A percentile compares a stretch with the other conserved stretches of the same genome.
phyloP scores from a whole-genome alignment of 441 rosid genomes.

The Adansonia grandidieri region DNA sequence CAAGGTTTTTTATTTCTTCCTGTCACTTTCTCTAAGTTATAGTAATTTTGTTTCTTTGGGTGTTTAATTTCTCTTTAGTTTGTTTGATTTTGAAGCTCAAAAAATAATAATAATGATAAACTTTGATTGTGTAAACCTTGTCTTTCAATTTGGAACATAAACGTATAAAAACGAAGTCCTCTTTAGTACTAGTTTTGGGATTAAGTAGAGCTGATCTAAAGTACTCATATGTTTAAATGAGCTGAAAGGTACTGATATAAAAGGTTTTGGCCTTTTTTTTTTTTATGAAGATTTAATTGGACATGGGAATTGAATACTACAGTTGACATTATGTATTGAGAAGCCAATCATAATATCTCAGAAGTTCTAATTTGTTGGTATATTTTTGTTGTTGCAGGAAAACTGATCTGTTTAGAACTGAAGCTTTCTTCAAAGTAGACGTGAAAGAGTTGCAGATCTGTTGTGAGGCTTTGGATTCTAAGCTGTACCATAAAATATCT shows the following conservation, averaged over 20 bases:
- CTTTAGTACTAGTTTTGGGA: slow-evolving; percentile 7
- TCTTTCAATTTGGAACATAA: not conserved
- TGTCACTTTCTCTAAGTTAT: not conserved
- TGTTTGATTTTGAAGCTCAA: not conserved
- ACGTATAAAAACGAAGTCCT: not conserved
- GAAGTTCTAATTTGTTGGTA: not conserved
- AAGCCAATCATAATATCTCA: not conserved
- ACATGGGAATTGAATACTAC: slow-evolving; percentile 6
- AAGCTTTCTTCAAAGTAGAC: slow-evolving; percentile 23
- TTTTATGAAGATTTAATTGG: not conserved
- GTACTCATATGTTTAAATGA: slow-evolving; percentile 16
- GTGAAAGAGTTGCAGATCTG: slow-evolving; percentile 48
- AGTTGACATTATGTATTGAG: slow-evolving; percentile 19
- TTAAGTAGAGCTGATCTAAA: slow-evolving; percentile 35
- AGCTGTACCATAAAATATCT: slow-evolving; percentile 37
- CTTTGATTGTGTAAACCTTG: not conserved
- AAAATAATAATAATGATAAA: not conserved
- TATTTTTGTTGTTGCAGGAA: slow-evolving; percentile 37
- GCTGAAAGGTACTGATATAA: slow-evolving; percentile 12
- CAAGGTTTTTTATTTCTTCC: not conserved
- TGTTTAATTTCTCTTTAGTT: not conserved
- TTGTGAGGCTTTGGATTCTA: slow-evolving; percentile 34
- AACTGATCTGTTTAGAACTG: slow-evolving; percentile 34
- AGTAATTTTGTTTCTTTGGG: not conserved
- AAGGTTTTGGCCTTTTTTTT: not conserved